A percentile compares a stretch with the other conserved stretches of the same genome.
Conservation (phyloP, 164 flowering plant genomes). For the Platanus orientalis region DNA sequence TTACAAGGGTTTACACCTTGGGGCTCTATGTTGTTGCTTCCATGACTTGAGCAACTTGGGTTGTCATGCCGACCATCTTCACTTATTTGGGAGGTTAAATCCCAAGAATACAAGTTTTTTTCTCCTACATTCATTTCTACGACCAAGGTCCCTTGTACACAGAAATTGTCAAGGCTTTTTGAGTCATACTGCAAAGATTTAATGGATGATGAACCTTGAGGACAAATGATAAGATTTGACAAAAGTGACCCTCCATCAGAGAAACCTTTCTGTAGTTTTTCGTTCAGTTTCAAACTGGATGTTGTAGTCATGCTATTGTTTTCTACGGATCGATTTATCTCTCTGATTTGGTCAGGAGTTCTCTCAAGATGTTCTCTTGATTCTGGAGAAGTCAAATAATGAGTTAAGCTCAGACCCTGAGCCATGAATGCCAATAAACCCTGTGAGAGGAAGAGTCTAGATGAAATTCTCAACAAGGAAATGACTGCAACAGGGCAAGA, state of each 20-base stretch:
- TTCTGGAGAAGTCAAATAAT: background rate
- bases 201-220: constrained; percentile 1
- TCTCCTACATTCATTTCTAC: background rate
- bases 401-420: background rate
- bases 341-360: background rate
- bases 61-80: constrained; percentile 4
- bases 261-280: background rate
- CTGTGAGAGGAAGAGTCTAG: constrained; percentile 8
- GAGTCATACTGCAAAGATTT: background rate
- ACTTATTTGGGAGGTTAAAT: constrained; percentile 6
- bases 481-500: background rate
- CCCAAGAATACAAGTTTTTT: background rate
- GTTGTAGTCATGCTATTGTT: background rate
- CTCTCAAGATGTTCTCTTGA: background rate
- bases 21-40: constrained; percentile 10
- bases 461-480: background rate
- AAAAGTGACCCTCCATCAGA: background rate
- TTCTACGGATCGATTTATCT: background rate
- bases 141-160: background rate
- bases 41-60: constrained; percentile 11
- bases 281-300: constrained; percentile 2
- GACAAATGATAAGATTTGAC: constrained; percentile 2
- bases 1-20: background rate
- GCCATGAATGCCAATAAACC: background rate
- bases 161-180: background rate